Evolutionary conservation across 805 yeast genomes (phyloP).

Genomic region (Suhomyces kilbournensis): DNA sequence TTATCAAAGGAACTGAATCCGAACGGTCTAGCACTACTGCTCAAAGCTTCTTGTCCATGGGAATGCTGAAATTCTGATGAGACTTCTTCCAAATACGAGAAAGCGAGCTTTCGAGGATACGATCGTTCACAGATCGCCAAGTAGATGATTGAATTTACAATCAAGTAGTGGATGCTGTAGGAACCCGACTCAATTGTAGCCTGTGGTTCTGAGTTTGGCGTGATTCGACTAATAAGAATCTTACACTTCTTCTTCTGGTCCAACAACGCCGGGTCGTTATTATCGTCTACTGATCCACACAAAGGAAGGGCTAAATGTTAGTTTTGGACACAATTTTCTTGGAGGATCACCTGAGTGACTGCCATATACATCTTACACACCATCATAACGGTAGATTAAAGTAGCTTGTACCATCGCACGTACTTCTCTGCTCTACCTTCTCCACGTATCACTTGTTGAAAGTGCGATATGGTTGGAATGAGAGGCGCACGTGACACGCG

Average conservation of each 20-base stretch:
- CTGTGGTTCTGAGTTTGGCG: slow-evolving; percentile 74
- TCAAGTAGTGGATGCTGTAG: slow-evolving; percentile 72
- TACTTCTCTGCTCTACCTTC: background rate
- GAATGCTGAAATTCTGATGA: slow-evolving; percentile 77
- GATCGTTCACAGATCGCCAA: slow-evolving; percentile 72
- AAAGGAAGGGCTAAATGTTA: slow-evolving; percentile 68
- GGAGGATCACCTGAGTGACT: background rate
- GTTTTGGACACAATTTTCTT: slow-evolving; percentile 1
- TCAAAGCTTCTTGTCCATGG: slow-evolving; percentile 65
- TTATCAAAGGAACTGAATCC: slow-evolving; percentile 86
- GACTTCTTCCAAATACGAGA: slow-evolving; percentile 79
- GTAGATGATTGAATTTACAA: slow-evolving; percentile 64
- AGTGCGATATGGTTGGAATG: background rate
- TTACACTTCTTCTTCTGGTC: slow-evolving; percentile 87
- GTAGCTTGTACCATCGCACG: slow-evolving; percentile 61
- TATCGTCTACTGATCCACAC: slow-evolving; percentile 85
- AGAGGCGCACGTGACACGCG: background rate
- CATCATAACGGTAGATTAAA: slow-evolving; percentile 61
- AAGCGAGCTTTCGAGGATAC: slow-evolving; percentile 86
- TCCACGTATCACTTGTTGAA: background rate
- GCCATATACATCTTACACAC: slow-evolving; percentile 29
- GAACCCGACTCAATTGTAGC: slow-evolving; percentile 80
- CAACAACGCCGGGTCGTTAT: slow-evolving; percentile 51
- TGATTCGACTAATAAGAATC: slow-evolving; percentile 67
- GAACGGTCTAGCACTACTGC: slow-evolving; percentile 75